Evolutionary conservation across 2,329 filamentous ascomycete species (phyloP).

Genomic region (Penicillium sp.): DNA sequence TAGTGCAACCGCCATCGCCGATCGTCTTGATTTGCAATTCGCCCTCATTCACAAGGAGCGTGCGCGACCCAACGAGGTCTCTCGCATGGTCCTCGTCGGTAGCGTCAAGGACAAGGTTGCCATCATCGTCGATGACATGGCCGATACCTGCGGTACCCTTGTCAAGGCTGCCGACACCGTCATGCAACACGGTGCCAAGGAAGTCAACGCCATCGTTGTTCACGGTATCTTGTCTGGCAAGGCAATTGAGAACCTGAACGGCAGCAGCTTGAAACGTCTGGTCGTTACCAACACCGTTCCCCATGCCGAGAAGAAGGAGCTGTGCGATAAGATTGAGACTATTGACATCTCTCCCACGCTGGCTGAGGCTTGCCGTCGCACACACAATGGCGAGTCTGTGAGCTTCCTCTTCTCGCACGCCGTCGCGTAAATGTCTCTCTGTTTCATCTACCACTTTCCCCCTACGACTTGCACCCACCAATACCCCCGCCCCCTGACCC

Average conservation of each 20-base stretch:
- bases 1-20: slow-evolving; percentile 86
- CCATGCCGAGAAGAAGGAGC: slow-evolving; percentile 74
- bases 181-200: slow-evolving; percentile 79
- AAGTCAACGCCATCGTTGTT: slow-evolving; percentile 93
- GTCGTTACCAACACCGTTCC: slow-evolving; percentile 92
- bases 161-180: slow-evolving; percentile 88
- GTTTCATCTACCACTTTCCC: neutral
- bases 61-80: slow-evolving; percentile 85
- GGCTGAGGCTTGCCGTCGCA: slow-evolving; percentile 52
- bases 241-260: slow-evolving; percentile 83
- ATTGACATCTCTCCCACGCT: slow-evolving; percentile 86
- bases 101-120: slow-evolving; percentile 89
- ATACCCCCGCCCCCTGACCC: neutral
- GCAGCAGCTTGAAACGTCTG: slow-evolving; percentile 71
- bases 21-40: slow-evolving; percentile 85
- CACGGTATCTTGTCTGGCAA: slow-evolving; percentile 89
- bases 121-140: slow-evolving; percentile 98
- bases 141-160: slow-evolving; percentile 88
- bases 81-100: slow-evolving; percentile 93
- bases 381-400: slow-evolving; percentile 55
- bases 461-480: neutral
- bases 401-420: slow-evolving; percentile 54
- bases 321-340: slow-evolving; percentile 78
- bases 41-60: slow-evolving; percentile 97
- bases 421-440: slow-evolving; percentile 34